Evolutionary conservation across 2,329 filamentous ascomycete species (phyloP).

Genomic region (Penicillium sp.): DNA sequence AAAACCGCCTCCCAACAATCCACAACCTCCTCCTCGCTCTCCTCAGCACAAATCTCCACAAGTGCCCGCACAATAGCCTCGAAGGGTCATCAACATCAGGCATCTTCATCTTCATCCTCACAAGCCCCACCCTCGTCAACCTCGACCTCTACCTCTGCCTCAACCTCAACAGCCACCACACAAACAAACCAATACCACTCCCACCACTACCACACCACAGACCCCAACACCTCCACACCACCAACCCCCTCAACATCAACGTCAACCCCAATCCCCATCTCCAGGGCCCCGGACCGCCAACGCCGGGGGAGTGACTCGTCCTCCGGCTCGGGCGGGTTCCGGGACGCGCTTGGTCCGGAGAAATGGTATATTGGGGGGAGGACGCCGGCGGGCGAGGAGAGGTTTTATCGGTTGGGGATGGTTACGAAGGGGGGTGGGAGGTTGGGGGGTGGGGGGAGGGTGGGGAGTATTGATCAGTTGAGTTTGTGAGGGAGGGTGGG

Average conservation of each 20-base stretch:
- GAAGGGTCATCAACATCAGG: constrained; percentile 38
- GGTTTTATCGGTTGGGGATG: constrained; percentile 56
- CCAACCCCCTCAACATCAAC: constrained; percentile 39
- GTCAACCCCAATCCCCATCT: constrained; percentile 48
- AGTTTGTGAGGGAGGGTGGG: constrained; percentile 47
- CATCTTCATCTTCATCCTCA: constrained; percentile 15
- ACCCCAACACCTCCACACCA: constrained; percentile 37
- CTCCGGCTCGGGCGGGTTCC: constrained; percentile 54
- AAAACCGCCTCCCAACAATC: constrained; percentile 59
- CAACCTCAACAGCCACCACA: constrained; percentile 18
- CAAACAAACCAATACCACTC: constrained; percentile 27
- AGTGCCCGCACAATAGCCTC: constrained; percentile 56
- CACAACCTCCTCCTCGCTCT: constrained; percentile 43
- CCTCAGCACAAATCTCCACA: constrained; percentile 49
- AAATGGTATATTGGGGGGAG: constrained; percentile 60
- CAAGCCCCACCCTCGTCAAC: constrained; percentile 35
- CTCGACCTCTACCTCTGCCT: constrained; percentile 40
- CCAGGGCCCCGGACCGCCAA: constrained; percentile 45
- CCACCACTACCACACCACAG: constrained; percentile 44
- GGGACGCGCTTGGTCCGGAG: constrained; percentile 54
- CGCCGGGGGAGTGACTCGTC: constrained; percentile 56
- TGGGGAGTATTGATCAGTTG: constrained; percentile 57
- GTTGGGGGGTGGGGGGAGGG: constrained; percentile 49
- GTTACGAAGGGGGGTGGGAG: constrained; percentile 53
- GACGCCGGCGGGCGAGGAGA: constrained; percentile 55